These are phyloP conservation scores for Chlorella sp. DNA, from an alignment of 139 green algal genomes.

Conservation along the genomic window DNA sequence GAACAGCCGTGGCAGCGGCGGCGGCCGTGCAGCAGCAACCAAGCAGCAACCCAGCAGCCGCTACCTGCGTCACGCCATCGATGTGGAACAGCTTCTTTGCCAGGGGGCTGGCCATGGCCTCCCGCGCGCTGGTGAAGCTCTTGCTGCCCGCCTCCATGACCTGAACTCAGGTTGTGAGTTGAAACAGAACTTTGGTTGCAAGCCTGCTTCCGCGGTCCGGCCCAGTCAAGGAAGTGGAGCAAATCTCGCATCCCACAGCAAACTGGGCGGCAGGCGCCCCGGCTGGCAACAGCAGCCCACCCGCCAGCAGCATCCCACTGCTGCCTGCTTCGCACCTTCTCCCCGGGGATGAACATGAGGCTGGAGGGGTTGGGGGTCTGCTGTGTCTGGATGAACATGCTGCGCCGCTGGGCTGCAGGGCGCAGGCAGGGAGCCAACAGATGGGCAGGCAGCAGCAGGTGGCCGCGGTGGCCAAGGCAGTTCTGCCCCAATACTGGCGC, in stretches of 20 bases:
- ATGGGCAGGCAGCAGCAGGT: neutral
- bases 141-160: constrained; percentile 31
- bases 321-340: constrained; percentile 60
- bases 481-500: too few relatives aligned
- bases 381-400: constrained; percentile 98
- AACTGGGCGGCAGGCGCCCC: too few relatives aligned
- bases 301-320: too few relatives aligned
- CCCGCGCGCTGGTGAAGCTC: constrained; percentile 83
- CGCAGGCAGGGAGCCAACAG: too few relatives aligned
- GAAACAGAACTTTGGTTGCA: neutral
- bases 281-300: too few relatives aligned
- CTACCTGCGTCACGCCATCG: constrained; percentile 84
- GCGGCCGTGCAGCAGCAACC: neutral
- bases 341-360: constrained; percentile 98
- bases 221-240: too few relatives aligned
- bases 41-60: neutral
- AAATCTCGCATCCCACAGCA: too few relatives aligned
- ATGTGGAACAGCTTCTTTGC: constrained; percentile 89
- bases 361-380: constrained; percentile 93
- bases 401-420: constrained; percentile 43
- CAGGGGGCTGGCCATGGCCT: constrained; percentile 88
- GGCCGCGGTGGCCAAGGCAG: neutral
- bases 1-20: neutral
- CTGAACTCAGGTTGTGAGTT: neutral
- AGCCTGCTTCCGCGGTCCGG: neutral